Percentiles rank a stretch among this genome's conserved stretches.
phyloP scores from a whole-genome alignment of 345 rosid genomes.

The Corchorus capsularis region DNA sequence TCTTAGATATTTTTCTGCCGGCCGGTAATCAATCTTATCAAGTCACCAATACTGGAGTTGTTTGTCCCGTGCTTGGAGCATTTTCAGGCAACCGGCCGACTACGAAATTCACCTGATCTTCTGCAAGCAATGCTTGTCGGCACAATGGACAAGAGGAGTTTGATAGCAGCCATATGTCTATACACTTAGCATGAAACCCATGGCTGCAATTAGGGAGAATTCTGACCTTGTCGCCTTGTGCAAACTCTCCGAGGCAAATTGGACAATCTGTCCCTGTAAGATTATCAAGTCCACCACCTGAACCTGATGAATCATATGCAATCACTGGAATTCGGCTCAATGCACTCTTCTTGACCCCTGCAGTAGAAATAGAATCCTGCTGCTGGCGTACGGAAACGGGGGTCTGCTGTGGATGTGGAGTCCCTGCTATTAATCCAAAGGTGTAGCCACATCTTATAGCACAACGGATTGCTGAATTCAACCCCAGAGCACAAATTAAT shows the following conservation, averaged over 20 bases:
- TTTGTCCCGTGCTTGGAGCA: background rate
- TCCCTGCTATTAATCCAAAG: background rate
- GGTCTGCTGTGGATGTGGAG: background rate
- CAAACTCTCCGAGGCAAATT: constrained; percentile 18
- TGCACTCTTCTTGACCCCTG: background rate
- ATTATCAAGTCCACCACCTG: background rate
- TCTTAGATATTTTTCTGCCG: background rate
- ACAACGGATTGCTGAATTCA: constrained; percentile 8
- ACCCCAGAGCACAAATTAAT: background rate
- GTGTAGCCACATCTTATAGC: background rate
- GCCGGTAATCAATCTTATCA: background rate
- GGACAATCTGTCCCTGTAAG: constrained; percentile 16
- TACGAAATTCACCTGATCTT: background rate
- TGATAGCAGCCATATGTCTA: constrained; percentile 16
- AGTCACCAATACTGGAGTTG: background rate
- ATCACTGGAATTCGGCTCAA: constrained; percentile 4
- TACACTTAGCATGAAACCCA: constrained; percentile 16
- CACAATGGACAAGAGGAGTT: constrained; percentile 18
- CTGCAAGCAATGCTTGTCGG: constrained; percentile 16
- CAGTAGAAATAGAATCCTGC: background rate
- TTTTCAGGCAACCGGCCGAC: background rate
- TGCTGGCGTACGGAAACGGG: background rate
- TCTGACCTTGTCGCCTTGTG: constrained; percentile 12
- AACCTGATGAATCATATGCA: background rate
- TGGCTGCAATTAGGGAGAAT: constrained; percentile 14